phyloP scores from a whole-genome alignment of 179 eudicot species.

The Heliamphora pulchella region DNA sequence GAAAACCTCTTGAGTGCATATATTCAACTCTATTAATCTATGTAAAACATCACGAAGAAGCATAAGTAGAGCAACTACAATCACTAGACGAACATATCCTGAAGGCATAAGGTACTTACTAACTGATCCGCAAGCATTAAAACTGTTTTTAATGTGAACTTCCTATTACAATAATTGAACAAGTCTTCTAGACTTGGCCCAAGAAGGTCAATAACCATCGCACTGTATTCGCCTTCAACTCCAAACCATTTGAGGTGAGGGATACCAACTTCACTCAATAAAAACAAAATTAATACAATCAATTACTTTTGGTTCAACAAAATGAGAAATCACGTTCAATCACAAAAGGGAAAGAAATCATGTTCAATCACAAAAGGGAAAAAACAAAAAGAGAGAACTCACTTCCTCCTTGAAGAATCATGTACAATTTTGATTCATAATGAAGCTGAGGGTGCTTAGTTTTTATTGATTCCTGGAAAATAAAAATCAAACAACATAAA shows the following conservation, averaged over 20 bases:
- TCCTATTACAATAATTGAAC: constrained; percentile 86
- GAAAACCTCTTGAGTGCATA: constrained; percentile 92
- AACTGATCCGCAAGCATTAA: constrained; percentile 97
- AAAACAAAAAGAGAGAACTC: constrained; percentile 28
- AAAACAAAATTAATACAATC: neutral
- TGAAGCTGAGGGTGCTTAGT: constrained; percentile 96
- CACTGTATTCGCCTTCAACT: constrained; percentile 78
- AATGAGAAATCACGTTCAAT: neutral
- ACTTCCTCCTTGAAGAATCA: constrained; percentile 97
- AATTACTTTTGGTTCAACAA: neutral
- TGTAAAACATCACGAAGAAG: constrained; percentile 11
- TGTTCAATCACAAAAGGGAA: neutral
- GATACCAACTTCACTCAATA: constrained; percentile 60
- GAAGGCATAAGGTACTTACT: constrained; percentile 40
- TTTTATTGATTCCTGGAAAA: constrained; percentile 73
- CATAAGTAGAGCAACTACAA: constrained; percentile 3
- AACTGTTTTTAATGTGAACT: constrained; percentile 75
- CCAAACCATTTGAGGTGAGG: constrained; percentile 90
- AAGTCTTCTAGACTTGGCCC: constrained; percentile 95
- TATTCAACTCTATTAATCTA: constrained; percentile 91
- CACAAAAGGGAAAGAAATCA: neutral
- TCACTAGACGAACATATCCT: neutral
- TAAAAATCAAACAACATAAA: neutral
- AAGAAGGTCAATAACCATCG: constrained; percentile 96
- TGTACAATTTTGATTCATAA: constrained; percentile 81